phyloP scores from a whole-genome alignment of 2,329 filamentous ascomycete species.

The Penicillium sp. region DNA sequence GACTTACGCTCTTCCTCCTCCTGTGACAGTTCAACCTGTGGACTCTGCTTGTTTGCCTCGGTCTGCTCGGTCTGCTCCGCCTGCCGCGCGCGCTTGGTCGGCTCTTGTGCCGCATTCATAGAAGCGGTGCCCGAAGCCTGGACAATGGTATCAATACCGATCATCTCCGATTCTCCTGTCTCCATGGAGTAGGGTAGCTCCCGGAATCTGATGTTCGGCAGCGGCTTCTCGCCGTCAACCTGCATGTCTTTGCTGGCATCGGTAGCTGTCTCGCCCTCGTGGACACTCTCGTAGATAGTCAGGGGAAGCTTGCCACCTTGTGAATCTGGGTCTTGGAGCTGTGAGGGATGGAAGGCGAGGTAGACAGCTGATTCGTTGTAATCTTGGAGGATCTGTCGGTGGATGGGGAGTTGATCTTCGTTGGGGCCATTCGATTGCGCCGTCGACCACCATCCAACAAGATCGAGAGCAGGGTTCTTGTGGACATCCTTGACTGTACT shows the following conservation, averaged over 20 bases:
- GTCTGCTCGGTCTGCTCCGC: slow-evolving; percentile 19
- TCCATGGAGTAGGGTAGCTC: slow-evolving; percentile 84
- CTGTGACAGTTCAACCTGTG: slow-evolving; percentile 45
- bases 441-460: slow-evolving; percentile 91
- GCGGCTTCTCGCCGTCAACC: slow-evolving; percentile 62
- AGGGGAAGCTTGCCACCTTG: slow-evolving; percentile 79
- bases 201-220: slow-evolving; percentile 67
- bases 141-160: slow-evolving; percentile 89
- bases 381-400: slow-evolving; percentile 68
- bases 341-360: slow-evolving; percentile 75
- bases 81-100: slow-evolving; percentile 13
- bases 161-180: slow-evolving; percentile 96
- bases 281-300: slow-evolving; percentile 82
- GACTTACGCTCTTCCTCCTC: slow-evolving; percentile 62
- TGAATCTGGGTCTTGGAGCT: slow-evolving; percentile 49
- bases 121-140: slow-evolving; percentile 78
- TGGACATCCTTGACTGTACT: slow-evolving; percentile 80
- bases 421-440: slow-evolving; percentile 69
- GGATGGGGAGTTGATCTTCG: slow-evolving; percentile 64
- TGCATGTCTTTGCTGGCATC: slow-evolving; percentile 62
- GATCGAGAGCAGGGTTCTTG: slow-evolving; percentile 73
- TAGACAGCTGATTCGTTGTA: slow-evolving; percentile 86
- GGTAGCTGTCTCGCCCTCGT: slow-evolving; percentile 63
- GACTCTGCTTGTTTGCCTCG: slow-evolving; percentile 26
- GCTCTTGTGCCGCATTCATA: slow-evolving; percentile 43